Base-by-base conservation (phyloP, 768 basidiomycete genomes). In the Polyporus arcularius region DNA sequence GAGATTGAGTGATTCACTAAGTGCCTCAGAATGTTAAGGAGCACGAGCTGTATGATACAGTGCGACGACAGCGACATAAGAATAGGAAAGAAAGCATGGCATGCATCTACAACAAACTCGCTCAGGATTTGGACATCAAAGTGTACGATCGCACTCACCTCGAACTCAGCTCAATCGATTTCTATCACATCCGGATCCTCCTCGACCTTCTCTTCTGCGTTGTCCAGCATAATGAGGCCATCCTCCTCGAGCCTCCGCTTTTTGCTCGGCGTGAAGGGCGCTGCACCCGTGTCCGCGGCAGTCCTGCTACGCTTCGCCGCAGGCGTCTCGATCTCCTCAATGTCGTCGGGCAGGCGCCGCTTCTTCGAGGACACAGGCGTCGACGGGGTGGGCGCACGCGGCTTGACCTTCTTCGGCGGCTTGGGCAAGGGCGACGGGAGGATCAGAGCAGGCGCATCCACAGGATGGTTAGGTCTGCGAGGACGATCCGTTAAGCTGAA, bases 221-320 rank as follows among this genome's bases (percentile, higher is more conserved):
- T 75, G 35, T 90, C 89, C 70, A 94, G 72, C 66, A 91, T 63
- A 38, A 94, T 70, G 47, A 93, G 67, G 9, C 91, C 92, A 57
- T 93, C 90, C 67, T 88, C 85, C 49, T 93, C 91, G 57, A 92
- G 69, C 63, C 76, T 73, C 58, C 83, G 73, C 67, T 80, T 84
- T 75, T 90, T 89, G 67, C 82, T 87, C 15, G 87, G 87, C 66
- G 85, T 86, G 61, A 71, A 55, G 57, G 70, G 57, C 38, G 30
- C 45, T 35, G 1, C 70, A 73, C 45, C 75, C 74, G n/a, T n/a
- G 5, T n/a, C 62, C 5, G 32, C 53, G 1, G 14, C 43, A 4
- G 71, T 72, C 60, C 75, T 80, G 2, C 76, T 71, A 53, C 84
- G 82, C 71, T 90, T 90, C 4, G 85, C 75, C 4, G 79, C 76